These are phyloP conservation scores for Penicillium ucsense DNA, from an alignment of 495 filamentous ascomycete species.

Conservation along the genomic window DNA sequence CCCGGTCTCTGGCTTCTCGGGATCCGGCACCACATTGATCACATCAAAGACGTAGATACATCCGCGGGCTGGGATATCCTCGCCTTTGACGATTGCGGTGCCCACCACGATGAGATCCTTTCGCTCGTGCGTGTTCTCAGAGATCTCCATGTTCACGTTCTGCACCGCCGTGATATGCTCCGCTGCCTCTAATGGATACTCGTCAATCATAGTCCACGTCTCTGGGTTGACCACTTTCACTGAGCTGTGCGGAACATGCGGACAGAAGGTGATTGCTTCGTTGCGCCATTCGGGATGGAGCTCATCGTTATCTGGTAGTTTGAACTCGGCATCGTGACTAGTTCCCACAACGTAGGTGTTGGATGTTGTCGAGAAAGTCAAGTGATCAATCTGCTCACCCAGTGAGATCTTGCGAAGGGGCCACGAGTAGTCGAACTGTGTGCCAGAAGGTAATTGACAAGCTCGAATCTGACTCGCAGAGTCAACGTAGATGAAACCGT, in stretches of 20 bases:
- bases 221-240: conserved; percentile 66
- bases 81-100: conserved; percentile 72
- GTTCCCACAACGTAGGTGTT: conserved; percentile 70
- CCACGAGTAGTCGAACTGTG: conserved; percentile 63
- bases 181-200: conserved; percentile 49
- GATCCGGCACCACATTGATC: conserved; percentile 82
- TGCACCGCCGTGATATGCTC: conserved; percentile 75
- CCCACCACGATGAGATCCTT: conserved; percentile 74
- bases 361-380: conserved; percentile 67
- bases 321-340: conserved; percentile 55
- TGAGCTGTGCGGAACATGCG: conserved; percentile 53
- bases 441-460: conserved; percentile 53
- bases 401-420: conserved; percentile 57
- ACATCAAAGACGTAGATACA: conserved; percentile 86
- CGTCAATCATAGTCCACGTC: conserved; percentile 70
- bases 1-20: conserved; percentile 72
- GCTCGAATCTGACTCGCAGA: conserved; percentile 51
- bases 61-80: conserved; percentile 80
- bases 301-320: conserved; percentile 75
- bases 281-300: conserved; percentile 68
- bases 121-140: conserved; percentile 79
- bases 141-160: conserved; percentile 77
- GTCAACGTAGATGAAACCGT: conserved; percentile 76
- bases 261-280: conserved; percentile 57
- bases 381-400: conserved; percentile 56